Evolutionary conservation across 2,329 filamentous ascomycete genomes (phyloP), one percentile per base, ranked within the genome.

Genomic region (Botrytis fabae): DNA sequence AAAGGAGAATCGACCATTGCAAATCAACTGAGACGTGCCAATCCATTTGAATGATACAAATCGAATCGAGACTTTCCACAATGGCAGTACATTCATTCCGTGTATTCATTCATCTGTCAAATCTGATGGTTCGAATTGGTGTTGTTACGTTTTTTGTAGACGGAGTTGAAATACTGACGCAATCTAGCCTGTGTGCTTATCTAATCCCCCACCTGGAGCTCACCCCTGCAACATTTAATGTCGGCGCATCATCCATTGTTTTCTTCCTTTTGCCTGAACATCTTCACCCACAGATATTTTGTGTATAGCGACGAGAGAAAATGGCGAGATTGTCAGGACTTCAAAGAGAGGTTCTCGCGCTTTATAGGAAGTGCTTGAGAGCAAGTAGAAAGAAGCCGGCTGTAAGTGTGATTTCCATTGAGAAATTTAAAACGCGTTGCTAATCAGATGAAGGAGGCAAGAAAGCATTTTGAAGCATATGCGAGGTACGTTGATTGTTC

Each of bases 351-450:
- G 95, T 98, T 5, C 83, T 98, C 69, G 86, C 90, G 48, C 88
- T 99, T 22, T 99, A 98, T 82, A 90, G 95, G 73, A 89, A 90
- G 80, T 98, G 95, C 79, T 85, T 99, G 40, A 89, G 95, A 74
- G 93, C 93, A 79, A 90, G 92, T 74, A 89, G 91, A 74, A 91
- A 90, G 79, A 98, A 99, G 82, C 94, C 95, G 68, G 81, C 83
- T 78, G 93, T 95, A 82, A 78, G 86, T 79, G 25, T 22, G 42
- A 9, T 51, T 59, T 64, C 12, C 48, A 32, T 32, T 25, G 4
- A 68, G 48, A 22, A 57, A 5, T 63, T 25, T 64, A 69, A 35
- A 28, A 14, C 46, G 57, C 42, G 6, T n/a, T 68, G 20, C 42
- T 68, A 32, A 68, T 6, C 5, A 57, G 69, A 70, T 68, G 70